A percentile compares a stretch with the other conserved stretches of the same genome.
phyloP scores from a whole-genome alignment of 257 asterid species.

The Nicotiana attenuata region DNA sequence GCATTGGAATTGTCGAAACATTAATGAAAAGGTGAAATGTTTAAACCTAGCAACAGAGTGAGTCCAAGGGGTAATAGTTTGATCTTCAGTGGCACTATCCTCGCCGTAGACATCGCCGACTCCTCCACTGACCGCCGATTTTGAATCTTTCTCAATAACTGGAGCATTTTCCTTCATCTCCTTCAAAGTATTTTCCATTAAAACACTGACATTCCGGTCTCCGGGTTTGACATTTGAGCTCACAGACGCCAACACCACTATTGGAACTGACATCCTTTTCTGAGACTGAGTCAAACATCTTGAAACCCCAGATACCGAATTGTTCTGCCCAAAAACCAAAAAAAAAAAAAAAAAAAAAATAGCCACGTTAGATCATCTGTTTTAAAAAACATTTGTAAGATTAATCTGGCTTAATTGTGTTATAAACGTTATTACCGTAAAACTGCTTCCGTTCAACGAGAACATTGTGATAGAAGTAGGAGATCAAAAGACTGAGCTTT shows the following conservation, averaged over 20 bases:
- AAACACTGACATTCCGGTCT: constrained; percentile 49
- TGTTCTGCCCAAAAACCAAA: constrained; percentile 36
- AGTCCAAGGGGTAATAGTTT: constrained; percentile 66
- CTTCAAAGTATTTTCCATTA: constrained; percentile 50
- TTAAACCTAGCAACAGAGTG: constrained; percentile 65
- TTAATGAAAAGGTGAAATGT: not conserved
- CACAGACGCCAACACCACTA: constrained; percentile 43
- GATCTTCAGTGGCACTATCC: constrained; percentile 81
- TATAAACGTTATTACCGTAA: constrained; percentile 39
- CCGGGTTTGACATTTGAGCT: constrained; percentile 60
- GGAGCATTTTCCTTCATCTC: constrained; percentile 34
- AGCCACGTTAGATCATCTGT: too few species aligned
- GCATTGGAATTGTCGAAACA: constrained; percentile 26
- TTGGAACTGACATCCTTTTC: constrained; percentile 39
- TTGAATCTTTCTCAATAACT: constrained; percentile 19
- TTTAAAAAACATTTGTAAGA: too few species aligned
- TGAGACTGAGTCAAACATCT: constrained; percentile 46
- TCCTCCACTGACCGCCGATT: constrained; percentile 54
- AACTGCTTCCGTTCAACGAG: constrained; percentile 50
- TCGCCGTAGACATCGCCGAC: constrained; percentile 75
- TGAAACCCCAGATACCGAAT: constrained; percentile 54
- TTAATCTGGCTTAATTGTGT: too few species aligned
- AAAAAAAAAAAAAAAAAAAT: too few species aligned
- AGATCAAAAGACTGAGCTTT: not conserved
- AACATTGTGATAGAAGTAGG: constrained; percentile 42